Base-by-base conservation (phyloP, 495 filamentous ascomycete genomes). In the Penicillium bovifimosum region DNA sequence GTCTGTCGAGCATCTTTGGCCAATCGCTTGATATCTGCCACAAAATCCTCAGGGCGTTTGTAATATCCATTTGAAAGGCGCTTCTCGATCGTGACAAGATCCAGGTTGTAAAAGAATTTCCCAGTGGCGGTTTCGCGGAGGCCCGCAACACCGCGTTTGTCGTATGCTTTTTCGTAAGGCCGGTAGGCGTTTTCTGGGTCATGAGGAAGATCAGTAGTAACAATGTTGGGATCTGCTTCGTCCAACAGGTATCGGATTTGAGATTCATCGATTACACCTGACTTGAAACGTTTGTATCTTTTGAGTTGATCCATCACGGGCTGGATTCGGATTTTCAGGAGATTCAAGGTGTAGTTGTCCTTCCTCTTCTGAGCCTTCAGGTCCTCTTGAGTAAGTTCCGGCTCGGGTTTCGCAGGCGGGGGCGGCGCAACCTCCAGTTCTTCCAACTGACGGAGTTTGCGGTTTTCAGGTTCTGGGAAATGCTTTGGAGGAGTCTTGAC, bases 231-330 rank as follows among this genome's bases (percentile, higher is more conserved):
- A 60, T 96, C 84, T 34, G 83, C 76, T 60, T 96, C 91, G 34
- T 90, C 83, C 58, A 85, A 86, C 7, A 97, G 76, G 62, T 96
- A 95, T 27, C 78, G 71, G 43, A 95, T 88, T 33, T 82, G 72
- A 3, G 69, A 69, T 39, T 88, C 79, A 14, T 88, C 84, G 59
- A 98, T 84, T 29, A 89, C 79, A 4, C 88, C 85, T 26, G 80
- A 80, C 39, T 89, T 79, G 74, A 97, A 96, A 52, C 85, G 86
- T 63, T 86, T 86, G 66, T 93, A 91, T 52, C 80, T 82, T 58
- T 93, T 88, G 52, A 96, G 87, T 69, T 95, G 86, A 54, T 97
- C 92, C 90, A 98, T 95, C 56, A 96, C 86, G 10, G 87, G 87
- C 67, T 96, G 90, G 46, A 98, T 82, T 20, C 85, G 77, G 14